Evolutionary conservation across 345 rosid genomes (phyloP).

Genomic region (Pistacia vera): DNA sequence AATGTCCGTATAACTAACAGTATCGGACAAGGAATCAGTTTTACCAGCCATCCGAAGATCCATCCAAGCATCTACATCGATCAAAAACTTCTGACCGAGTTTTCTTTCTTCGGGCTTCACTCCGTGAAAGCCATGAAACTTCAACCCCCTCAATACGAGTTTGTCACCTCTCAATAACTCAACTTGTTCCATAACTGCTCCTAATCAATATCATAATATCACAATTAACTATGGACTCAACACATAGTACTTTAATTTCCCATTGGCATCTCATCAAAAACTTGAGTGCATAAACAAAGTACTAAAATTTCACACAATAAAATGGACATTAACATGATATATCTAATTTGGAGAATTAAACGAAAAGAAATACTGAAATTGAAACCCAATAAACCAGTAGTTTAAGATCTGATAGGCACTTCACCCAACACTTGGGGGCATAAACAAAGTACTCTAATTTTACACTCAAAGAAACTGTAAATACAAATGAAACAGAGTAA

Average conservation of each 20-base stretch:
- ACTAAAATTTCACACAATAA: neutral
- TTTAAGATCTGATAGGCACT: no score
- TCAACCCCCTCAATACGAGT: constrained; percentile 73
- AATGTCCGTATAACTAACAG: constrained; percentile 83
- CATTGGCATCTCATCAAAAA: neutral
- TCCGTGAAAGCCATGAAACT: constrained; percentile 87
- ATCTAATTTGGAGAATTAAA: neutral
- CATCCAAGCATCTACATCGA: constrained; percentile 95
- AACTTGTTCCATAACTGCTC: constrained; percentile 9
- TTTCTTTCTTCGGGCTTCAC: constrained; percentile 71
- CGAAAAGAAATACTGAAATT: no score
- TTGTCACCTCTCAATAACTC: constrained; percentile 60
- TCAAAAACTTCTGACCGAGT: constrained; percentile 81
- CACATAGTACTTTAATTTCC: no score
- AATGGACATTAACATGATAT: neutral
- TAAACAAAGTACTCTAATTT: no score
- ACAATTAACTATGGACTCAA: neutral
- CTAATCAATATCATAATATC: constrained; percentile 2
- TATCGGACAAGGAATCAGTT: constrained; percentile 62
- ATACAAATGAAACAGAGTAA: no score
- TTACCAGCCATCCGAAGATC: constrained; percentile 74
- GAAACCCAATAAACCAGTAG: no score
- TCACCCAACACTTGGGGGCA: no score
- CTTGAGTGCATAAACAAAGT: neutral
- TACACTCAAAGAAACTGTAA: no score